Percentiles rank a stretch among this genome's conserved stretches.
These are phyloP conservation scores for Clausena lansium DNA, from an alignment of 345 rosid species.

Conservation along the genomic window DNA sequence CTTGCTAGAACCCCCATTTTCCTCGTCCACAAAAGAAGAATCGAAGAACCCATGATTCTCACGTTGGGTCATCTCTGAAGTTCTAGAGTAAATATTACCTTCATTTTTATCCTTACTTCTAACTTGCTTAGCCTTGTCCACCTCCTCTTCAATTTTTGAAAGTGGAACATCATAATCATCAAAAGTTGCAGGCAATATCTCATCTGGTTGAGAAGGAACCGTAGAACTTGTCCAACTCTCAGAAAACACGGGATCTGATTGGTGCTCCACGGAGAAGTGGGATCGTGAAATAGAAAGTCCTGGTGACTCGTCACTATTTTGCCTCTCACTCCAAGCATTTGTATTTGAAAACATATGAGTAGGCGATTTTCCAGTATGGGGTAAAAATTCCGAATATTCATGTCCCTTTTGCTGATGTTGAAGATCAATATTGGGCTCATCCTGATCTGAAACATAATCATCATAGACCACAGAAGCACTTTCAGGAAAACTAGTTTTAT, in stretches of 20 bases:
- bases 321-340: constrained; percentile 33
- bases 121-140: constrained; percentile 19
- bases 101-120: constrained; percentile 8
- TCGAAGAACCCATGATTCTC: not conserved
- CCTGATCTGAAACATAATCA: constrained; percentile 60
- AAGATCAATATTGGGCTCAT: constrained; percentile 40
- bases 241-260: constrained; percentile 33
- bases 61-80: constrained; percentile 6
- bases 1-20: constrained; percentile 2
- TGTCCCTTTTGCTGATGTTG: constrained; percentile 29
- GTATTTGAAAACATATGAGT: constrained; percentile 28
- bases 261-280: constrained; percentile 32
- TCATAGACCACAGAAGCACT: constrained; percentile 55
- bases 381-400: constrained; percentile 31
- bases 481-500: constrained; percentile 27
- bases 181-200: constrained; percentile 43
- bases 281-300: constrained; percentile 34
- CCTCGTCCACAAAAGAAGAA: constrained; percentile 16
- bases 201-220: constrained; percentile 40
- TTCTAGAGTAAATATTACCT: constrained; percentile 14
- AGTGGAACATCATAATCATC: constrained; percentile 49
- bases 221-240: constrained; percentile 36
- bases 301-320: constrained; percentile 17
- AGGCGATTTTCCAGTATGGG: constrained; percentile 36
- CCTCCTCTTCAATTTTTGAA: constrained; percentile 57